phyloP scores from a whole-genome alignment of 768 basidiomycete species.

The Tylopilus vinaceipallidus region DNA sequence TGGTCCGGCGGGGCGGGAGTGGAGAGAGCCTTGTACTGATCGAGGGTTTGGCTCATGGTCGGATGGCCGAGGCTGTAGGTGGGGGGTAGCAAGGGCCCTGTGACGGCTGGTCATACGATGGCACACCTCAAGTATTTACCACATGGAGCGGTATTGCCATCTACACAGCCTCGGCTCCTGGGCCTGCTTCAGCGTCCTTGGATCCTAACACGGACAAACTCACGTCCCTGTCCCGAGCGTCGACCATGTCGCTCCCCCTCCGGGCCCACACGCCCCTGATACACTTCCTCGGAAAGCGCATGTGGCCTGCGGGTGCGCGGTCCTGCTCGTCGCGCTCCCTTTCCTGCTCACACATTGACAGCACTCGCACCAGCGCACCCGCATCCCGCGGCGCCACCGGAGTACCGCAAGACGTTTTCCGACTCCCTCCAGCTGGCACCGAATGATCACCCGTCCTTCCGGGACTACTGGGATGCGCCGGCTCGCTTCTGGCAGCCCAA shows the following conservation, averaged over 20 bases:
- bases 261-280: slow-evolving; percentile 60
- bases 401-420: slow-evolving; percentile 50
- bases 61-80: no score
- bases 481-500: slow-evolving; percentile 53
- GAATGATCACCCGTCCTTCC: slow-evolving; percentile 28
- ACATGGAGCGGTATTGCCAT: neutral
- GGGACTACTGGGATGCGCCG: slow-evolving; percentile 70
- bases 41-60: slow-evolving; percentile 15
- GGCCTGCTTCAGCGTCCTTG: slow-evolving; percentile 18
- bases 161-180: slow-evolving; percentile 16
- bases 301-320: slow-evolving; percentile 45
- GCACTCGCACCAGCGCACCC: slow-evolving; percentile 44
- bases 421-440: slow-evolving; percentile 39
- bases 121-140: no score
- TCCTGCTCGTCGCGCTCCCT: neutral
- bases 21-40: slow-evolving; percentile 20
- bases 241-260: slow-evolving; percentile 30
- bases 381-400: slow-evolving; percentile 68
- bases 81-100: no score
- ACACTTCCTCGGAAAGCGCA: slow-evolving; percentile 58
- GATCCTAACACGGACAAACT: slow-evolving; percentile 24
- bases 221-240: neutral
- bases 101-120: no score
- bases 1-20: slow-evolving; percentile 5
- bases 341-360: slow-evolving; percentile 24